Conservation (phyloP, 441 rosid genomes). For the Mallotus japonicus region DNA sequence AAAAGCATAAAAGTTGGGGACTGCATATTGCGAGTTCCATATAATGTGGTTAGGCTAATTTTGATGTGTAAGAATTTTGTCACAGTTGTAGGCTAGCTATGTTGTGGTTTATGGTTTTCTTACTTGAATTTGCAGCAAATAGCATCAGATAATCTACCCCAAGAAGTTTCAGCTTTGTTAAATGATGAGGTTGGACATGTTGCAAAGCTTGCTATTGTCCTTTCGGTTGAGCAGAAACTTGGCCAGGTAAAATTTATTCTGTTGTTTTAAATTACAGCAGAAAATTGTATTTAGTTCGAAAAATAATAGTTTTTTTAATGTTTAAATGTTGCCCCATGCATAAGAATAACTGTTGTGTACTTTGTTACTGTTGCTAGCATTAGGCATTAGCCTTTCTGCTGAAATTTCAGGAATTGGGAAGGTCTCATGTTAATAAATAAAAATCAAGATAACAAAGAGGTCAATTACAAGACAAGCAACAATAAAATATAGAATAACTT, state of each 20-base stretch:
- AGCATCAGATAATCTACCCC: conserved; percentile 54
- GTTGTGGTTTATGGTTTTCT: conserved; percentile 10
- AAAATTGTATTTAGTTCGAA: not conserved
- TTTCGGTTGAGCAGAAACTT: conserved; percentile 49
- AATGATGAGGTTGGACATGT: conserved; percentile 35
- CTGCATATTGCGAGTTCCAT: conserved; percentile 71
- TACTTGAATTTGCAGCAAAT: conserved; percentile 53
- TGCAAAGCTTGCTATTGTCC: conserved; percentile 59
- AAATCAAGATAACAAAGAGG: not conserved
- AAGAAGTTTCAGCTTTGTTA: conserved; percentile 39
- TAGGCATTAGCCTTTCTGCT: not conserved
- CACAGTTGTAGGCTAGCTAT: not conserved
- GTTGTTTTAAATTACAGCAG: not conserved
- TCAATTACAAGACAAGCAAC: not conserved
- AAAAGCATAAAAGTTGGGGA: conserved; percentile 55
- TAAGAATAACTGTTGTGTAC: not conserved
- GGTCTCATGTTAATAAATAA: not conserved
- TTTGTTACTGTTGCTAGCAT: not conserved
- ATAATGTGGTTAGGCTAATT: conserved; percentile 38
- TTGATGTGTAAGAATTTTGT: conserved; percentile 2
- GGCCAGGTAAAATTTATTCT: conserved; percentile 44
- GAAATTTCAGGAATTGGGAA: not conserved
- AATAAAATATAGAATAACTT: no score
- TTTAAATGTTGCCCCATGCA: not conserved
- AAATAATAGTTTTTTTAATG: conserved; percentile 14